phyloP scores from a whole-genome alignment of 768 basidiomycete genomes.

The Leccinellum rugosiceps region DNA sequence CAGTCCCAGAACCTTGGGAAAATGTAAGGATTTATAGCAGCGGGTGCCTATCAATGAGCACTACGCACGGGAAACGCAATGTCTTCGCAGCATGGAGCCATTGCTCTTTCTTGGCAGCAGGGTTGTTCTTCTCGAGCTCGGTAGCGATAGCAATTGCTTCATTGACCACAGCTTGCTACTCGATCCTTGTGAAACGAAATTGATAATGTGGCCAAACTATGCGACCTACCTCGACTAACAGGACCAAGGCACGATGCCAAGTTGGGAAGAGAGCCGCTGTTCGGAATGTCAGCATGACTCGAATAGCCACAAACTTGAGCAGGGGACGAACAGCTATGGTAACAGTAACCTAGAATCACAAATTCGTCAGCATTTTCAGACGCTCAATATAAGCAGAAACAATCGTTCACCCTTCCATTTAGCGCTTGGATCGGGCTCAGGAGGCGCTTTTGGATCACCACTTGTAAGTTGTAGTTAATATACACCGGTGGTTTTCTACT shows the following conservation, averaged over 20 bases:
- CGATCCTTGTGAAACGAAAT: not conserved
- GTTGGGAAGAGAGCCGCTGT: conserved; percentile 21
- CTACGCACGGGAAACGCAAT: conserved; percentile 18
- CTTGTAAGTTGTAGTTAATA: conserved; percentile 1
- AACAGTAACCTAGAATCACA: conserved; percentile 16
- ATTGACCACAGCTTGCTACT: conserved; percentile 17
- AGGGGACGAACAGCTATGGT: conserved; percentile 12
- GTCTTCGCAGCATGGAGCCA: conserved; percentile 13
- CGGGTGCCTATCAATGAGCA: not conserved
- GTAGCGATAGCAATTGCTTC: conserved; percentile 14
- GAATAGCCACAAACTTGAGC: not conserved
- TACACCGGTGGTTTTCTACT: no score
- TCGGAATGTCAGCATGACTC: not conserved
- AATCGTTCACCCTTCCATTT: conserved; percentile 5
- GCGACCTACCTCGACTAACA: conserved; percentile 12
- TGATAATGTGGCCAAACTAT: not conserved
- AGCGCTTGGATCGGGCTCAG: not conserved
- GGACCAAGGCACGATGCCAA: conserved; percentile 16
- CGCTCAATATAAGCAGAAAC: not conserved
- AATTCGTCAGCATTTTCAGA: conserved; percentile 1
- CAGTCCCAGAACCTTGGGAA: conserved; percentile 18
- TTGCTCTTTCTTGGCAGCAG: not conserved
- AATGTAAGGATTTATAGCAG: not conserved
- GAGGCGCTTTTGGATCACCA: conserved; percentile 14
- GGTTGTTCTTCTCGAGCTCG: not conserved